A percentile compares a stretch with the other conserved stretches of the same genome.
These are phyloP conservation scores for Capronia epimyces DNA, from an alignment of 2,329 filamentous ascomycete species.

Conservation along the genomic window DNA sequence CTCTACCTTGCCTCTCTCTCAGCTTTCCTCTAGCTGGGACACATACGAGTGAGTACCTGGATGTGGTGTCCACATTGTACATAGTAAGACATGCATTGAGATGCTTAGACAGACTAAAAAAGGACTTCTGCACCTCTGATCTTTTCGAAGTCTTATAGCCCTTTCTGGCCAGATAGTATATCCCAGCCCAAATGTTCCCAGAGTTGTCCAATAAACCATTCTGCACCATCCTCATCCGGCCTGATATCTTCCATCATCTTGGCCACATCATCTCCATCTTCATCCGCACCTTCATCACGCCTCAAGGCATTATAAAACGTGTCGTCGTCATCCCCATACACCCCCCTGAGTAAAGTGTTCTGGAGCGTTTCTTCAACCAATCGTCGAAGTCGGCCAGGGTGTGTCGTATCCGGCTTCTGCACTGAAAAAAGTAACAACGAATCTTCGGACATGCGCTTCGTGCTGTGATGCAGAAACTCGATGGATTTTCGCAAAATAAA, in stretches of 20 bases:
- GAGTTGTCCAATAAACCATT: conserved; percentile 53
- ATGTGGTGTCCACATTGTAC: too few relatives aligned
- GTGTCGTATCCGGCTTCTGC: neutral
- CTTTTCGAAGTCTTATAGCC: neutral
- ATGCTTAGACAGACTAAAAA: too few relatives aligned
- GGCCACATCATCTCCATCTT: conserved; percentile 19
- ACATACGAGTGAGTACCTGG: neutral
- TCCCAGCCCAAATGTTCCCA: conserved; percentile 58
- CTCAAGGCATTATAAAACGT: conserved; percentile 32
- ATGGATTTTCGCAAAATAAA: conserved; percentile 34
- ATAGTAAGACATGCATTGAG: too few relatives aligned
- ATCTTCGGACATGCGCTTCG: conserved; percentile 8
- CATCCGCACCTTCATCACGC: conserved; percentile 16
- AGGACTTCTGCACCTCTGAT: neutral
- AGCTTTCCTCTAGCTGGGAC: too few relatives aligned
- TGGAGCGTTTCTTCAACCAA: conserved; percentile 34
- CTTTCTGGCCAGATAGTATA: conserved; percentile 33
- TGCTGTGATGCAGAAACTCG: conserved; percentile 26
- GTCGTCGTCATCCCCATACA: conserved; percentile 37
- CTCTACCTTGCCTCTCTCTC: too few relatives aligned
- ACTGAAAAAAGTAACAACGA: conserved; percentile 24
- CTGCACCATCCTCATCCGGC: conserved; percentile 35
- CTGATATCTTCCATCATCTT: conserved; percentile 5
- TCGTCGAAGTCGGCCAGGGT: conserved; percentile 1
- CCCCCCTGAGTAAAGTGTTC: conserved; percentile 39